Percentiles rank a stretch among this genome's conserved stretches.
Evolutionary conservation across 1,284 basidiomycete genomes (phyloP).

Genomic region (Inonotus obliquus): DNA sequence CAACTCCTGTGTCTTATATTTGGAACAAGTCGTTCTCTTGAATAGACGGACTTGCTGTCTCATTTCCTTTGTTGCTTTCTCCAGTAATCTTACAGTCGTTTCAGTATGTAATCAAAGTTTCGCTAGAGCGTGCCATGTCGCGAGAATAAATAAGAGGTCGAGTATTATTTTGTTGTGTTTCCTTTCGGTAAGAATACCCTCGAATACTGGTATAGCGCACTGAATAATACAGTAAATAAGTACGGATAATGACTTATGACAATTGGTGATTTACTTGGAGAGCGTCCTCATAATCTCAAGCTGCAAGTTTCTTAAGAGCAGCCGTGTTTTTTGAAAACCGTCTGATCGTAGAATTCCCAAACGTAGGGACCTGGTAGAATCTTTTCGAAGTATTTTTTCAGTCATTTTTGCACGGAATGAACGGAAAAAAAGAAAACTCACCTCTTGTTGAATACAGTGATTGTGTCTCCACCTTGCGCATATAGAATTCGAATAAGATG

Average conservation of each 20-base stretch:
- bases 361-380: constrained; percentile 31
- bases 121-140: constrained; percentile 30
- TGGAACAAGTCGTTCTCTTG: no score
- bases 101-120: constrained; percentile 33
- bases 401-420: no score
- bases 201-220: constrained; percentile 33
- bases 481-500: constrained; percentile 26
- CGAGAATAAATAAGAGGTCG: constrained; percentile 24
- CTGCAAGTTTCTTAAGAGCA: constrained; percentile 32
- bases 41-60: no score
- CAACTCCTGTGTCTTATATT: no score
- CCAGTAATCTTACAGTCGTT: neutral
- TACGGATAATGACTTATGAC: neutral
- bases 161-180: constrained; percentile 24
- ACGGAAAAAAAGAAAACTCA: constrained; percentile 20
- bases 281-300: constrained; percentile 32
- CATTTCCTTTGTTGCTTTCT: no score
- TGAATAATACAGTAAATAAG: constrained; percentile 20
- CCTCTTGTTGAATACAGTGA: neutral
- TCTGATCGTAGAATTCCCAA: constrained; percentile 30
- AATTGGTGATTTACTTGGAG: constrained; percentile 30
- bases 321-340: constrained; percentile 28
- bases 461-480: neutral
- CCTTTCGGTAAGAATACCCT: constrained; percentile 29
- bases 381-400: no score